phyloP scores from a whole-genome alignment of 257 asterid species.

The Nicotiana benthamiana region DNA sequence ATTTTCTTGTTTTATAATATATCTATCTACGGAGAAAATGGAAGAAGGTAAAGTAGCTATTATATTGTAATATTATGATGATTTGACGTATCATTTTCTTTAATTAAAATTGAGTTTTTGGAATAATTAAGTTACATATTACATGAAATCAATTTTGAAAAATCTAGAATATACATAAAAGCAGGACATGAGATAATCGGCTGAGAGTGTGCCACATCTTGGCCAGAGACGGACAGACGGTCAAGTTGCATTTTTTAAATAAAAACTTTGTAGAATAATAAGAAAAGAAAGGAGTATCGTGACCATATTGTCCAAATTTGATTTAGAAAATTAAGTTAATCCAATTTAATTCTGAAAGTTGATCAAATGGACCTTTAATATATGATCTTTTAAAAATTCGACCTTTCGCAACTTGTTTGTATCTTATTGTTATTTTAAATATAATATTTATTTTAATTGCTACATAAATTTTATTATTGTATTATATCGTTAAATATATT shows the following conservation, averaged over 20 bases:
- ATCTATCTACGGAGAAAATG: background rate
- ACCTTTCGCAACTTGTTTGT: no score
- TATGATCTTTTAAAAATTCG: background rate
- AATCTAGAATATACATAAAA: background rate
- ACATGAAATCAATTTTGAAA: no score
- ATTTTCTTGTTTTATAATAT: background rate
- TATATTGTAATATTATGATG: no score
- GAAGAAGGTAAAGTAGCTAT: background rate
- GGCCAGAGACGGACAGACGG: background rate
- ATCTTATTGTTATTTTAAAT: no score
- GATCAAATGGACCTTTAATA: background rate
- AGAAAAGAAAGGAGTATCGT: background rate
- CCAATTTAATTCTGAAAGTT: background rate
- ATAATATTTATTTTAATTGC: no score
- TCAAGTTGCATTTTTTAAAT: background rate
- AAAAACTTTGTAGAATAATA: background rate
- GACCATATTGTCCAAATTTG: background rate
- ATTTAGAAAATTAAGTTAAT: background rate
- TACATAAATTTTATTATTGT: no score
- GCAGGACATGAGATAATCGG: background rate
- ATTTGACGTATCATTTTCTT: no score
- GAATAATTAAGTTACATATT: no score
- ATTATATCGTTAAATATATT: no score
- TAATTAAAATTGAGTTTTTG: no score
- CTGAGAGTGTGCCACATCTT: background rate